These are phyloP conservation scores for Volvox reticuliferus DNA, from an alignment of 139 green algal genomes.

Conservation along the genomic window DNA sequence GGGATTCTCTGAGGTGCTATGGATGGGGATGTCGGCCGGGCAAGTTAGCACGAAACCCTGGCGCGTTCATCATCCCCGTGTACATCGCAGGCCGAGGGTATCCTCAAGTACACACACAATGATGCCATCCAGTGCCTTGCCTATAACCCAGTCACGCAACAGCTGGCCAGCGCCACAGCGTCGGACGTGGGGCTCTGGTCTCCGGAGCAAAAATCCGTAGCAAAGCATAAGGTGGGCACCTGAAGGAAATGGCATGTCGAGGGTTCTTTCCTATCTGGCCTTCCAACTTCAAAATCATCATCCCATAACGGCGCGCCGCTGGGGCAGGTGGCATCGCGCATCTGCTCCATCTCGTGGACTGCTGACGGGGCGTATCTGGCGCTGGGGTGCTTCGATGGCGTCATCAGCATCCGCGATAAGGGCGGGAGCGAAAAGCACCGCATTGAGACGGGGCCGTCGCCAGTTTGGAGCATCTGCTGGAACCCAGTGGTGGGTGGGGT, in stretches of 20 bases:
- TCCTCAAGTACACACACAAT: constrained; percentile 90
- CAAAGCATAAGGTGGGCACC: constrained; percentile 84
- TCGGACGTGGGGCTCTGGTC: constrained; percentile 89
- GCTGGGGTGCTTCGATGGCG: constrained; percentile 81
- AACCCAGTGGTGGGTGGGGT: constrained; percentile 58
- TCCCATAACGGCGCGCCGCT: background rate
- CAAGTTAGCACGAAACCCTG: background rate
- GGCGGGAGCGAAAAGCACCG: constrained; percentile 75
- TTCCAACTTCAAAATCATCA: no score
- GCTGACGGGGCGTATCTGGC: constrained; percentile 83
- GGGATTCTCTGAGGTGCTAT: background rate
- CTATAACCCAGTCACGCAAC: constrained; percentile 88
- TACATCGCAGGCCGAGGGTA: constrained; percentile 74
- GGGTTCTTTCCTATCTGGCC: no score
- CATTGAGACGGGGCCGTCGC: constrained; percentile 69
- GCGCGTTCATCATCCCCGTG: background rate
- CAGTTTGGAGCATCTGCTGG: constrained; percentile 84
- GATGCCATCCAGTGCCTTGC: constrained; percentile 84
- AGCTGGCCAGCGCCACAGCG: constrained; percentile 83
- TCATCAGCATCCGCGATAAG: constrained; percentile 82
- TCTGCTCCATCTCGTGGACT: constrained; percentile 82
- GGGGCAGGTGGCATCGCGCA: constrained; percentile 71
- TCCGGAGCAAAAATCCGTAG: constrained; percentile 86
- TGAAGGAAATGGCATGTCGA: background rate
- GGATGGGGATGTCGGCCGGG: background rate